phyloP scores from a whole-genome alignment of 1,139 yeast genomes.

The Yamadazyma kanchanaburiensis region DNA sequence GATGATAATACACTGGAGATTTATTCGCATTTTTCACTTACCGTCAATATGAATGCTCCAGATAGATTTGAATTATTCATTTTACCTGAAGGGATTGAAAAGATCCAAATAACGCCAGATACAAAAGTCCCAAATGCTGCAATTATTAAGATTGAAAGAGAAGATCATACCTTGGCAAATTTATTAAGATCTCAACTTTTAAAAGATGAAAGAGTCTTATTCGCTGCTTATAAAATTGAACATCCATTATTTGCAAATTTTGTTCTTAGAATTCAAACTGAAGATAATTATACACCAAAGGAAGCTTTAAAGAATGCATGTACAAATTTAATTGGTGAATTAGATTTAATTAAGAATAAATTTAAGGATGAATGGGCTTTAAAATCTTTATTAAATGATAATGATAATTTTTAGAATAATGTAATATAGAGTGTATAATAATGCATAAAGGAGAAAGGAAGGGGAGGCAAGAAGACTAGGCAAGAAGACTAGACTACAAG shows the following conservation, averaged over 20 bases:
- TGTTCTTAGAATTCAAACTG: conserved; percentile 90
- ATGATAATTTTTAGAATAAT: conserved; percentile 35
- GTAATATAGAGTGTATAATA: not conserved
- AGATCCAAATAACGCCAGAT: conserved; percentile 87
- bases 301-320: conserved; percentile 92
- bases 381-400: conserved; percentile 63
- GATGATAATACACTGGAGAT: not conserved
- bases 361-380: conserved; percentile 93
- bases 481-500: too few relatives aligned
- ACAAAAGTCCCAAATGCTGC: conserved; percentile 95
- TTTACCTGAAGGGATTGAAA: conserved; percentile 95
- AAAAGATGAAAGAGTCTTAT: conserved; percentile 81
- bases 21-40: not conserved
- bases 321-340: conserved; percentile 72
- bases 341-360: conserved; percentile 68
- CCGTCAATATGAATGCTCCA: conserved; percentile 82
- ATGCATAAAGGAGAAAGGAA: too few relatives aligned
- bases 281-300: conserved; percentile 88
- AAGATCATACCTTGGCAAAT: conserved; percentile 95
- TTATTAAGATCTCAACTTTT: conserved; percentile 81
- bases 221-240: conserved; percentile 96
- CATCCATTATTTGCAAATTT: conserved; percentile 97
- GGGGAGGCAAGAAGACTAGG: too few relatives aligned
- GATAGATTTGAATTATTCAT: conserved; percentile 96
- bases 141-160: conserved; percentile 88